A percentile compares a stretch with the other conserved stretches of the same genome.
Evolutionary conservation across 2,329 filamentous ascomycete species (phyloP).

Genomic region (Colletotrichum gigasporum): DNA sequence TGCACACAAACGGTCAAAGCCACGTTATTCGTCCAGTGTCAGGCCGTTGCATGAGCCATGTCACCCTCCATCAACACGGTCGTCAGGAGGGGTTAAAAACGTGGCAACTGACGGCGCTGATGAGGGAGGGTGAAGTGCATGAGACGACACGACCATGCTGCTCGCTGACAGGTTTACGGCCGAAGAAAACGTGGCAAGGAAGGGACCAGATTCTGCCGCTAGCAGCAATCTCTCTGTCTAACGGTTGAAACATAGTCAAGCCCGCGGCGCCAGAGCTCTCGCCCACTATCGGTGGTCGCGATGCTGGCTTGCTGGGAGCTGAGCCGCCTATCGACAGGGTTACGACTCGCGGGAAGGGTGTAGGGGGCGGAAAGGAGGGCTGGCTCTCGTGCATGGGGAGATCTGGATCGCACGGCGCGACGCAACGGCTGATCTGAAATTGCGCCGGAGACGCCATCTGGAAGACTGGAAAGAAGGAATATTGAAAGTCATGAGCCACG

Average conservation of each 20-base stretch:
- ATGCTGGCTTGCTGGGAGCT: neutral
- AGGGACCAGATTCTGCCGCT: neutral
- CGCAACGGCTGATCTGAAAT: conserved; percentile 1
- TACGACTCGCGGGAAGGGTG: conserved; percentile 23
- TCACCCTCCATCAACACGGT: conserved; percentile 9
- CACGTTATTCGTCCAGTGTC: conserved; percentile 8
- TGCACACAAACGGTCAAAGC: neutral
- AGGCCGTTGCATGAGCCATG: conserved; percentile 13
- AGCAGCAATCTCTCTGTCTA: neutral
- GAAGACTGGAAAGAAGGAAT: neutral
- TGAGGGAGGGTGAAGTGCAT: neutral
- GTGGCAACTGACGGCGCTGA: neutral
- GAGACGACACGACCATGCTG: neutral
- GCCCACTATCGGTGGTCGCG: neutral
- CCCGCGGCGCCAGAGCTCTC: conserved; percentile 5
- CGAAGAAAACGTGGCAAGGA: neutral
- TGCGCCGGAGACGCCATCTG: conserved; percentile 2
- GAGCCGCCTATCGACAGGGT: conserved; percentile 11
- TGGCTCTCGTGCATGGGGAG: conserved; percentile 3
- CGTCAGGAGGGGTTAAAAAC: neutral
- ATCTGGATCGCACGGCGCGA: conserved; percentile 12
- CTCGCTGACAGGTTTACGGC: neutral
- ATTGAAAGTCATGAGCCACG: conserved; percentile 7
- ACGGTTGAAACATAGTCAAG: neutral
- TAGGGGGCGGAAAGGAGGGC: neutral